Conservation (phyloP, 306 rosid species). For the Mimosa pudica region DNA sequence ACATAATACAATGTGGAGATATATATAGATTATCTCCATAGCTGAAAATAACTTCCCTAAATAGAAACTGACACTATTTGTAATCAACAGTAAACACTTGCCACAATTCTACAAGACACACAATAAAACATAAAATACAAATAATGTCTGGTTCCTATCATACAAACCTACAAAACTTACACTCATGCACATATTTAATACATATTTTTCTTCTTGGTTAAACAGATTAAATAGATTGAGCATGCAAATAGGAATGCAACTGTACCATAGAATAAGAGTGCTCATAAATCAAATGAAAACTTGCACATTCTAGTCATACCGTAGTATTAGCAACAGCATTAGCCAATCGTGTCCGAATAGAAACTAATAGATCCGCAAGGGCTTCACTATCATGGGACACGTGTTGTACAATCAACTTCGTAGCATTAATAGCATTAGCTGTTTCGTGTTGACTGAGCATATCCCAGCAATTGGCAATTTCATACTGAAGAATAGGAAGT, state of each 20-base stretch:
- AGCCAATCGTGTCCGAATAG: slow-evolving; percentile 71
- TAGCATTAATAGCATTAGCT: slow-evolving; percentile 70
- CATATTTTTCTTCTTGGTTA: no score
- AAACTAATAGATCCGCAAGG: slow-evolving; percentile 73
- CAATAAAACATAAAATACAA: no score
- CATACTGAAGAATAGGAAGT: slow-evolving; percentile 85
- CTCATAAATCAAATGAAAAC: neutral
- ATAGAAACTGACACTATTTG: no score
- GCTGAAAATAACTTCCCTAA: no score
- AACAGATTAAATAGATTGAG: neutral
- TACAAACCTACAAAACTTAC: no score
- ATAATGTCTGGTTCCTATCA: no score
- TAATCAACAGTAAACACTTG: no score
- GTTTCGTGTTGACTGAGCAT: slow-evolving; percentile 83
- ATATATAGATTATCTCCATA: no score
- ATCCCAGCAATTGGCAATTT: slow-evolving; percentile 89
- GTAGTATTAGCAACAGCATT: slow-evolving; percentile 77
- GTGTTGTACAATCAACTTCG: slow-evolving; percentile 77
- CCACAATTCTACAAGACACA: no score
- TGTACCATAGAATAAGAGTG: neutral
- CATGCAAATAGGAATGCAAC: neutral
- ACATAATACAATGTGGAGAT: no score
- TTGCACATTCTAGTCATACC: slow-evolving; percentile 43
- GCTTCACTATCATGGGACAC: slow-evolving; percentile 83
- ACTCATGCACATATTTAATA: no score